These are phyloP conservation scores for Myriangium duriaei DNA, from an alignment of 2,329 filamentous ascomycete species.

Conservation along the genomic window DNA sequence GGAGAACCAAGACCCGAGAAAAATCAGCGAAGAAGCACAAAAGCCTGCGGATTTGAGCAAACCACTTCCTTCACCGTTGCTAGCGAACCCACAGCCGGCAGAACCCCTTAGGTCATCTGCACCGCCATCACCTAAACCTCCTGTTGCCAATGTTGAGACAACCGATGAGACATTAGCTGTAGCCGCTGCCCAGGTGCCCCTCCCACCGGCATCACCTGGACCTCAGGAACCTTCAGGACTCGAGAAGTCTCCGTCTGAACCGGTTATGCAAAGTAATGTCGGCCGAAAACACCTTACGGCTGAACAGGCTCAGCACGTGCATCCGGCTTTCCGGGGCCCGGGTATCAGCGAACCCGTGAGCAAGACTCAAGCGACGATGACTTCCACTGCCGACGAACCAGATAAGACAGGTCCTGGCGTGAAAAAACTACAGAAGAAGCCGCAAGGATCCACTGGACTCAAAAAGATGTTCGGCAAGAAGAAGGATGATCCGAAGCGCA, in stretches of 20 bases:
- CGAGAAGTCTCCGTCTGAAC: slow-evolving; percentile 12
- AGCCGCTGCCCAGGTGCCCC: slow-evolving; percentile 1
- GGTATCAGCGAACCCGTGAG: no score
- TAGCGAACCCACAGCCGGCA: not conserved
- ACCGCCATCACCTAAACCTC: slow-evolving; percentile 11
- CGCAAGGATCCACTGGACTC: slow-evolving; percentile 40
- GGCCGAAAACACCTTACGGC: slow-evolving; percentile 22
- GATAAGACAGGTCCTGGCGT: slow-evolving; percentile 20
- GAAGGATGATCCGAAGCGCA: slow-evolving; percentile 39
- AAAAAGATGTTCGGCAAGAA: slow-evolving; percentile 53
- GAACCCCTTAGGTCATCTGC: slow-evolving; percentile 7
- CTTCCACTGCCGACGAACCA: slow-evolving; percentile 19
- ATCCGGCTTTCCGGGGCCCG: slow-evolving; percentile 30
- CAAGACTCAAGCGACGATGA: slow-evolving; percentile 20
- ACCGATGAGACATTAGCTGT: slow-evolving; percentile 6
- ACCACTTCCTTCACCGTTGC: slow-evolving; percentile 1
- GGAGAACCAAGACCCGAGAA: slow-evolving; percentile 5
- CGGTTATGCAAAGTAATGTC: slow-evolving; percentile 14
- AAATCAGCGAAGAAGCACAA: not conserved
- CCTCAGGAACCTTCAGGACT: not conserved
- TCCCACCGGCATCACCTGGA: not conserved
- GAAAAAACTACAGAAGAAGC: slow-evolving; percentile 27
- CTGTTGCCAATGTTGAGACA: slow-evolving; percentile 8
- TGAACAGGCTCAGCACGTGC: slow-evolving; percentile 20
- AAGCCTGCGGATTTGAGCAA: slow-evolving; percentile 4